phyloP scores from a whole-genome alignment of 2,329 filamentous ascomycete genomes.

The Microdochium trichocladiopsis region DNA sequence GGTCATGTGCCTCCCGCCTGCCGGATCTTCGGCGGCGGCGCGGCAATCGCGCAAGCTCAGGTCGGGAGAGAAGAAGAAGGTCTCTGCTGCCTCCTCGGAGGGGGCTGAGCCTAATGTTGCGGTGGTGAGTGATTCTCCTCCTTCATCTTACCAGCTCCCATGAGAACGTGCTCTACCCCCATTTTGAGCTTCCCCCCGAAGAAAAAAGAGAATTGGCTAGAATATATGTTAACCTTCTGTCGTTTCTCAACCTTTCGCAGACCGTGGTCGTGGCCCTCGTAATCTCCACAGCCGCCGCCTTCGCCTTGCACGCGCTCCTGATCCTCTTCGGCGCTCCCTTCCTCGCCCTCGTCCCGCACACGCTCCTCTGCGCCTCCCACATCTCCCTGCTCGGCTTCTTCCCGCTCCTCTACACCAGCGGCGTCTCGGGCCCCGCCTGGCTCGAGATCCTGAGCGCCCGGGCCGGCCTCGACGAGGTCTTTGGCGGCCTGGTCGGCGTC shows the following conservation, averaged over 20 bases:
- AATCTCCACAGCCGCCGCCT: slow-evolving; percentile 26
- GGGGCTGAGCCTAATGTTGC: slow-evolving; percentile 34
- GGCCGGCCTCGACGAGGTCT: slow-evolving; percentile 74
- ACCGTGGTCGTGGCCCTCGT: slow-evolving; percentile 65
- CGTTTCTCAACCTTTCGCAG: slow-evolving; percentile 45
- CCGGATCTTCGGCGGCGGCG: slow-evolving; percentile 36
- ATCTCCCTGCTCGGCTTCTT: slow-evolving; percentile 72
- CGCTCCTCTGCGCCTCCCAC: slow-evolving; percentile 73
- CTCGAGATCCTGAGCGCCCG: slow-evolving; percentile 58
- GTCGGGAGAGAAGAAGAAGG: slow-evolving; percentile 47
- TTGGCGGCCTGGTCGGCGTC: slow-evolving; percentile 73
- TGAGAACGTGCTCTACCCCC: too few species aligned
- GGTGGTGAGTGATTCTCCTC: slow-evolving; percentile 30
- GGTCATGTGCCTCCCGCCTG: slow-evolving; percentile 56
- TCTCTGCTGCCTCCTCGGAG: slow-evolving; percentile 18
- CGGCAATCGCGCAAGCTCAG: slow-evolving; percentile 38
- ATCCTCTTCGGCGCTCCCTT: slow-evolving; percentile 90
- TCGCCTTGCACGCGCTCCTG: slow-evolving; percentile 49
- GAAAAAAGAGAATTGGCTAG: too few species aligned
- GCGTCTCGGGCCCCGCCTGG: slow-evolving; percentile 68
- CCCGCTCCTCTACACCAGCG: slow-evolving; percentile 79
- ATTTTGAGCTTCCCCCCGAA: too few species aligned
- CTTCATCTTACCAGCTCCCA: slow-evolving; percentile 1
- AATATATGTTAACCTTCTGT: too few species aligned
- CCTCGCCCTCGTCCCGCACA: slow-evolving; percentile 72